Percentiles rank a stretch among this genome's conserved stretches.
Conservation (phyloP, 2,329 filamentous ascomycete genomes). For the Acephala macrosclerotiorum region DNA sequence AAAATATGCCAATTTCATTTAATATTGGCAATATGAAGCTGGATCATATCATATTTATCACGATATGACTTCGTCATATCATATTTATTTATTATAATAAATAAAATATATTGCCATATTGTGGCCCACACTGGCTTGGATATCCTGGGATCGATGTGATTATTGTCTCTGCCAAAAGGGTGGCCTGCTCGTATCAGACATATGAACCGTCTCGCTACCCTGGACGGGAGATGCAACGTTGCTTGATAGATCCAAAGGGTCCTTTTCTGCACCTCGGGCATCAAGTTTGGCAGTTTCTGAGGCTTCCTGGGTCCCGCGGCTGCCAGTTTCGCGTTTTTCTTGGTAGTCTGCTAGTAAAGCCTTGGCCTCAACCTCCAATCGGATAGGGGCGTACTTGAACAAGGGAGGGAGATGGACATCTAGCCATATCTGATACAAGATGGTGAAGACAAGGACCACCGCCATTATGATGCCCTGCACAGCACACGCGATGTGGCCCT, state of each 20-base stretch:
- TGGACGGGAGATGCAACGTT: constrained; percentile 17
- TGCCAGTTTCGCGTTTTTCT: constrained; percentile 17
- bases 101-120: no score
- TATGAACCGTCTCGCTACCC: constrained; percentile 13
- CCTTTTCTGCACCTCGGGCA: constrained; percentile 25
- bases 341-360: constrained; percentile 30
- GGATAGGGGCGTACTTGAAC: constrained; percentile 33
- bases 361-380: constrained; percentile 30
- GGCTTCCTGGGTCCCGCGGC: constrained; percentile 14
- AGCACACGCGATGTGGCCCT: constrained; percentile 27
- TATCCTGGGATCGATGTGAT: constrained; percentile 71
- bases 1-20: no score
- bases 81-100: no score
- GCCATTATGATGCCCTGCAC: constrained; percentile 36
- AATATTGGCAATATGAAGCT: no score
- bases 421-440: constrained; percentile 36
- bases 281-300: constrained; percentile 22
- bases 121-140: no score
- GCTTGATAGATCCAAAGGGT: constrained; percentile 20
- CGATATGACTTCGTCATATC: no score
- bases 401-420: constrained; percentile 28
- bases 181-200: constrained; percentile 23
- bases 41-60: no score
- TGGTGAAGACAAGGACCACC: constrained; percentile 31
- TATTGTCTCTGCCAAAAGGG: constrained; percentile 48